Evolutionary conservation across 2,329 filamentous ascomycete genomes (phyloP).

Genomic region (Arthrobotrys conoides): DNA sequence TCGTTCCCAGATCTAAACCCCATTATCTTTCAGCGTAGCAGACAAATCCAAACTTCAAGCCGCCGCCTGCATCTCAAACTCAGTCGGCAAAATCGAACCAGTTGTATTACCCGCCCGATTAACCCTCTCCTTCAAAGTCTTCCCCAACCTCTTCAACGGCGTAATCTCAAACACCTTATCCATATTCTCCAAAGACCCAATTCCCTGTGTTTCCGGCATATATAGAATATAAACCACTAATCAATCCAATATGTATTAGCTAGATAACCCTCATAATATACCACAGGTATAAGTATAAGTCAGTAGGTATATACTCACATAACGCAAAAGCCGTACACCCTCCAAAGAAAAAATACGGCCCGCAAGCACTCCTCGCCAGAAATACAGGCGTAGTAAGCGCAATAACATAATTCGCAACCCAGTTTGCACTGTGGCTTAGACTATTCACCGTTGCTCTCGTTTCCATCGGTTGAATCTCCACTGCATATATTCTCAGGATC

Average conservation of each 20-base stretch:
- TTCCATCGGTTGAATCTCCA: constrained; percentile 73
- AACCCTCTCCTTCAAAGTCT: constrained; percentile 44
- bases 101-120: constrained; percentile 38
- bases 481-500: constrained; percentile 72
- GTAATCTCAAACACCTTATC: constrained; percentile 59
- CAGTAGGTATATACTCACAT: constrained; percentile 36
- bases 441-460: constrained; percentile 73
- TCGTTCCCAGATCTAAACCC: no score
- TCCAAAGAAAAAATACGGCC: constrained; percentile 70
- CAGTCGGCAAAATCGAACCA: constrained; percentile 33
- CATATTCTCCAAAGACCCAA: constrained; percentile 59
- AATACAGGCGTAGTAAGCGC: constrained; percentile 67
- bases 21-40: no score
- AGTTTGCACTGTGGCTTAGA: constrained; percentile 72
- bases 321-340: constrained; percentile 67
- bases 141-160: constrained; percentile 51
- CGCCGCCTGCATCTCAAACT: constrained; percentile 53
- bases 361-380: constrained; percentile 66
- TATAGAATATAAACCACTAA: constrained; percentile 56
- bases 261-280: neutral
- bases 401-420: constrained; percentile 70
- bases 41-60: neutral
- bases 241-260: neutral
- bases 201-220: constrained; percentile 57
- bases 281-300: no score